Base-by-base conservation (phyloP, 1,139 yeast genomes). In the Saccharomyces hybrid region DNA sequence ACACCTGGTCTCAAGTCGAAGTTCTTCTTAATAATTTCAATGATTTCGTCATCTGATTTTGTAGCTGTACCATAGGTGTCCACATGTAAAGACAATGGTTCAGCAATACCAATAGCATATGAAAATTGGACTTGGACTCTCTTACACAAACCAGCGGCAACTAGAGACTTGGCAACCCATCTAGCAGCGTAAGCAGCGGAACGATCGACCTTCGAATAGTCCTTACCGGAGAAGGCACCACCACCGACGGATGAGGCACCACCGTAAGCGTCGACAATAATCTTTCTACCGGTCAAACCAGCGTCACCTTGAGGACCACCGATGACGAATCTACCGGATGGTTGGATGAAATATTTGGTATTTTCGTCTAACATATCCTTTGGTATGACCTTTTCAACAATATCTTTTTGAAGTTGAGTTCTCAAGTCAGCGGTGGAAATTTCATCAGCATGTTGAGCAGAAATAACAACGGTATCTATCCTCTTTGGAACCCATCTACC, bases 221-320 rank as follows among this genome's bases (percentile, higher is more conserved):
- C 99, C 83, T 93, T 93, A 78, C 99, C 99, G 61, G 96, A 88
- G 90, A 95, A 93, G 64, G 99, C 99, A 83, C 99, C 99, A 82
- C 99, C 99, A 79, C 99, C 99, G 82, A 93, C 99, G 70, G 99
- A 98, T 78, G 99, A 97, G 95, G 99, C 95, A 70, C 99, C 99
- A 81, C 99, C 99, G 79, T 93, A 93, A 62, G 99, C 95, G 78
- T 93, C 99, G 73, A 93, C 99, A 72, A 93, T 93, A 75, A 93
- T 93, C 83, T 93, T 93, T 81, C 99, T 90, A 76, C 99, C 99
- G 66, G 99, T 93, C 71, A 93, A 81, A 81, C 99, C 99, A 64
- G 99, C 99, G 73, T 93, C 99, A 83, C 99, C 99, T 79, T 93
- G 99, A 66, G 99, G 99, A 75, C 99, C 99, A 79, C 99, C 99